These are phyloP conservation scores for Chrysosporium queenslandicum DNA, from an alignment of 2,329 filamentous ascomycete species.

Conservation along the genomic window DNA sequence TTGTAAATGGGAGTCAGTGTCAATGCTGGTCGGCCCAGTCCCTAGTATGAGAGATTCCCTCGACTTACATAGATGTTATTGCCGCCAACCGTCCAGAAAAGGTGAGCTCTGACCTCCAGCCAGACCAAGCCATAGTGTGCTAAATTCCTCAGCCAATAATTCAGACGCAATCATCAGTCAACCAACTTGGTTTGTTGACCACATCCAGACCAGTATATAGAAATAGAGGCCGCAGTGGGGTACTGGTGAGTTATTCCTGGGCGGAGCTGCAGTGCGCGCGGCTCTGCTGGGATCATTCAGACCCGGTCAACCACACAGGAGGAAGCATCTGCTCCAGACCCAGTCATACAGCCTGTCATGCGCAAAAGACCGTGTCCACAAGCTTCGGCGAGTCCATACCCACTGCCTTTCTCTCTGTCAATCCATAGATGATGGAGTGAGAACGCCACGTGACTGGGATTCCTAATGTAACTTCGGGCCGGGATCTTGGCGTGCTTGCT, in stretches of 20 bases:
- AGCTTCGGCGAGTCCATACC: neutral
- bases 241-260: neutral
- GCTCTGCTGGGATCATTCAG: neutral
- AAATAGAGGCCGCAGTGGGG: conserved; percentile 3
- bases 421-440: neutral
- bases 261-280: neutral
- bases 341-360: neutral
- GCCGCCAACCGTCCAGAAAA: conserved; percentile 53
- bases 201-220: neutral
- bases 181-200: neutral
- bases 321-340: neutral
- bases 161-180: neutral
- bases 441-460: neutral
- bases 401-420: neutral
- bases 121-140: conserved; percentile 24
- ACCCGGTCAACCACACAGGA: neutral
- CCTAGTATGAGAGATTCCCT: neutral
- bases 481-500: neutral
- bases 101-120: conserved; percentile 46
- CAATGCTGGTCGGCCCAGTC: neutral
- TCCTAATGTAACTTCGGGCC: neutral
- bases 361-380: neutral
- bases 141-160: neutral
- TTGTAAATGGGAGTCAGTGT: neutral
- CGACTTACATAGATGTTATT: conserved; percentile 52